phyloP scores from a whole-genome alignment of 345 rosid genomes.

The Pugionium dolabratum region DNA sequence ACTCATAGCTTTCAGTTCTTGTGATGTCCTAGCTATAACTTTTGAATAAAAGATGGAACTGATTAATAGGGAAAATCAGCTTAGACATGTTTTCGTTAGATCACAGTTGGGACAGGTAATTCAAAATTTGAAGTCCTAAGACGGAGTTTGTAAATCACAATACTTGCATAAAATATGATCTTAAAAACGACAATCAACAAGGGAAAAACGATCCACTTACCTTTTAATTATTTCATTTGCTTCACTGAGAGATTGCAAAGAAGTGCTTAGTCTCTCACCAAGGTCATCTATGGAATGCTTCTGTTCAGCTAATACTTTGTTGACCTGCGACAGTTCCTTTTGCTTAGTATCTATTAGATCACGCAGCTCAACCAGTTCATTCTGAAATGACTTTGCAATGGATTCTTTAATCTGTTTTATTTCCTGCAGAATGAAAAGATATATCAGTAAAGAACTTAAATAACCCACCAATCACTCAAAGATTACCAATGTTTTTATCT shows the following conservation, averaged over 20 bases:
- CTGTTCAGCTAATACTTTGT: slow-evolving; percentile 68
- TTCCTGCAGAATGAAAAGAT: slow-evolving; percentile 57
- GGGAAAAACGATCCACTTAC: slow-evolving; percentile 41
- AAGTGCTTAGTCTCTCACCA: slow-evolving; percentile 73
- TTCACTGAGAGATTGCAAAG: slow-evolving; percentile 78
- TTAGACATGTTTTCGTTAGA: neutral
- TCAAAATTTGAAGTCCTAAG: neutral
- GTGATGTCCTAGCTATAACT: neutral
- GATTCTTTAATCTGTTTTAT: slow-evolving; percentile 65
- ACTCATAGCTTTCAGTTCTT: neutral
- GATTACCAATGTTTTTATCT: neutral
- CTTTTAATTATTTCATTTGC: slow-evolving; percentile 82
- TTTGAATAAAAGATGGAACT: neutral
- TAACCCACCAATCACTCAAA: slow-evolving; percentile 19
- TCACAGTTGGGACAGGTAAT: slow-evolving; percentile 8
- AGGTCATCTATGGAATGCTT: slow-evolving; percentile 79
- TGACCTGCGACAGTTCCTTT: slow-evolving; percentile 59
- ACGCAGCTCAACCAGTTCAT: slow-evolving; percentile 59
- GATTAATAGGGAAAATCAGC: neutral
- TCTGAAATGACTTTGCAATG: slow-evolving; percentile 49
- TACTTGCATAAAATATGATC: slow-evolving; percentile 13
- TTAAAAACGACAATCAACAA: slow-evolving; percentile 14
- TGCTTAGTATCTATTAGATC: slow-evolving; percentile 53
- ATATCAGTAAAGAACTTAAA: slow-evolving; percentile 18
- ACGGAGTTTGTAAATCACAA: neutral